phyloP scores from a whole-genome alignment of 2,329 filamentous ascomycete species.

The Aspergillus spinulosporus region DNA sequence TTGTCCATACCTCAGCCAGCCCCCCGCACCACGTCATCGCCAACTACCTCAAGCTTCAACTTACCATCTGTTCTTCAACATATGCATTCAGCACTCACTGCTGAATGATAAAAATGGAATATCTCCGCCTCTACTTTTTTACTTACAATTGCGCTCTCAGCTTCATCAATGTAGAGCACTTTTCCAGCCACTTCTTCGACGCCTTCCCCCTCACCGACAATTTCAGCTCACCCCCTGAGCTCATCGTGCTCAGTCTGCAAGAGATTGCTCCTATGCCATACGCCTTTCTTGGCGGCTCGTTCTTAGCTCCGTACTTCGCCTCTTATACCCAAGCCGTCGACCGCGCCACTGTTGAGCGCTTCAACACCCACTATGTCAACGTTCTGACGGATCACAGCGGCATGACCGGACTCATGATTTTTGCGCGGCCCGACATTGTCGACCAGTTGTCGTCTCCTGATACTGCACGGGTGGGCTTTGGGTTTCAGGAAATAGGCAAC shows the following conservation, averaged over 20 bases:
- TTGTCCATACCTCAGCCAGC: too few species aligned
- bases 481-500: constrained; percentile 85
- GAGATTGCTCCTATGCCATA: constrained; percentile 84
- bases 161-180: constrained; percentile 66
- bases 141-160: constrained; percentile 87
- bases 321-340: constrained; percentile 71
- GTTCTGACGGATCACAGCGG: constrained; percentile 74
- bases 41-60: background rate
- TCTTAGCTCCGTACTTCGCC: constrained; percentile 73
- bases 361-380: constrained; percentile 62
- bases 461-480: constrained; percentile 80
- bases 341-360: constrained; percentile 59
- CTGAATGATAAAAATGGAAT: constrained; percentile 37
- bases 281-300: constrained; percentile 81
- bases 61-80: background rate
- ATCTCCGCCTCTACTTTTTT: constrained; percentile 71
- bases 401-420: constrained; percentile 87
- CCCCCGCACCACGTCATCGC: constrained; percentile 1
- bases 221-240: constrained; percentile 59
- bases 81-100: background rate
- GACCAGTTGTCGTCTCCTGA: constrained; percentile 65
- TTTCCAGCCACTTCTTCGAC: constrained; percentile 69
- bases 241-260: constrained; percentile 72
- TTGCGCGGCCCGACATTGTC: constrained; percentile 64
- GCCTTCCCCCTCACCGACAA: constrained; percentile 51